Conservation (phyloP, 1,284 basidiomycete species). For the Irpex sp. region DNA sequence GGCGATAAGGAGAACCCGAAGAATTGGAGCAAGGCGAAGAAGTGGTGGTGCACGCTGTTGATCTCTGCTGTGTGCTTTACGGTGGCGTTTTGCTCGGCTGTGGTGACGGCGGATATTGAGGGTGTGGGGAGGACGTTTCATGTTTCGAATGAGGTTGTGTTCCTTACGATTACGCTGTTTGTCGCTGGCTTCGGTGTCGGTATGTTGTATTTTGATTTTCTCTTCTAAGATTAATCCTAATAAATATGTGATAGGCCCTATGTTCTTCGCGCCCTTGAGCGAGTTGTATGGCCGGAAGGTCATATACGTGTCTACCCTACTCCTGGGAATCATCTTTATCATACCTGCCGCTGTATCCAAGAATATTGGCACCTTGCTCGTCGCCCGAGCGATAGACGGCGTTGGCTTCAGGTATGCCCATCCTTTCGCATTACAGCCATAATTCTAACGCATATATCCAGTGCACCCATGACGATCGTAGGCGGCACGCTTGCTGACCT, state of each 20-base stretch:
- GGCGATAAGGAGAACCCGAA: constrained; percentile 33
- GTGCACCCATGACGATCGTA: constrained; percentile 34
- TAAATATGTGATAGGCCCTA: neutral
- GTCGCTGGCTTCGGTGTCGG: constrained; percentile 26
- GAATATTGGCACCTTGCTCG: constrained; percentile 55
- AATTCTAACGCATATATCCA: constrained; percentile 2
- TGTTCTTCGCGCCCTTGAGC: neutral
- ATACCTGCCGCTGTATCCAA: constrained; percentile 44
- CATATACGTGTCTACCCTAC: constrained; percentile 9
- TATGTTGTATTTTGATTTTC: too few relatives aligned
- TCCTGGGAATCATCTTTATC: constrained; percentile 23
- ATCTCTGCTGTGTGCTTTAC: constrained; percentile 10
- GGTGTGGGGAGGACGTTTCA: constrained; percentile 37
- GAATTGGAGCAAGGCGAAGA: constrained; percentile 27
- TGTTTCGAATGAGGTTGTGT: constrained; percentile 22
- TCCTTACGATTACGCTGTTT: constrained; percentile 13
- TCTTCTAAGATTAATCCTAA: too few relatives aligned
- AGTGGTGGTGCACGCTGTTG: constrained; percentile 21
- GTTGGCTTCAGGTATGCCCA: constrained; percentile 12
- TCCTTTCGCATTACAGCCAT: too few relatives aligned
- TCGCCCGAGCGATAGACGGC: constrained; percentile 62
- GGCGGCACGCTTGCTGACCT: constrained; percentile 40
- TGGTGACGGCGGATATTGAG: constrained; percentile 43
- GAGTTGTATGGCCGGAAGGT: constrained; percentile 35
- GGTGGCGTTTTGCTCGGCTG: constrained; percentile 31